Conservation (phyloP, 768 basidiomycete genomes). For the Lentinula guzmanii region DNA sequence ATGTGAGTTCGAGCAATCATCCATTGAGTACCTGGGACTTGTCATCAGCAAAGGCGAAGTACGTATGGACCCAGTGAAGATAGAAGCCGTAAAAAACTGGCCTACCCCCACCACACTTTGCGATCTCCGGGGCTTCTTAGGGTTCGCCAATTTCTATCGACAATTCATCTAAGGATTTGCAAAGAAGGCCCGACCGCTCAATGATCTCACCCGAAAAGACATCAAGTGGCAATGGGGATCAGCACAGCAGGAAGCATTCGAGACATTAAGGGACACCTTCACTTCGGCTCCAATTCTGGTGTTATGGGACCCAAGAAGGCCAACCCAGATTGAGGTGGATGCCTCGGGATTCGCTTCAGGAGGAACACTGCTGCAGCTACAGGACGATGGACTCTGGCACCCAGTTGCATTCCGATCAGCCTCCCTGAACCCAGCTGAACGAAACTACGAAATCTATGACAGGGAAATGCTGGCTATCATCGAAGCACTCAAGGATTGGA, state of each 20-base stretch:
- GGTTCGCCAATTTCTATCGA: conserved; percentile 40
- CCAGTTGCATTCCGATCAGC: no score
- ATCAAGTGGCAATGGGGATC: conserved; percentile 14
- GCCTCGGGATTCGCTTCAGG: no score
- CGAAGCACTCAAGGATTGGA: no score
- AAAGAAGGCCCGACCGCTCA: conserved; percentile 22
- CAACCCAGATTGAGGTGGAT: no score
- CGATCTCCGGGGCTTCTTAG: conserved; percentile 34
- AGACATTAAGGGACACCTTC: conserved; percentile 21
- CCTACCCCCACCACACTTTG: conserved; percentile 23
- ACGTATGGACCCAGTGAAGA: conserved; percentile 35
- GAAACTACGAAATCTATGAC: no score
- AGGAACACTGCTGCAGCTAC: no score
- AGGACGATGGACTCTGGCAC: no score
- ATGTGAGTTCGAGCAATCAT: conserved; percentile 11
- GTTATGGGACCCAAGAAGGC: no score
- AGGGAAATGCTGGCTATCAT: no score
- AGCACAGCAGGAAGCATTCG: conserved; percentile 17
- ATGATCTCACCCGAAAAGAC: background rate
- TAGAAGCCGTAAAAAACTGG: conserved; percentile 29
- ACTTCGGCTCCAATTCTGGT: no score
- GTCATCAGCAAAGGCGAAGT: background rate
- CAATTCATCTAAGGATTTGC: conserved; percentile 31
- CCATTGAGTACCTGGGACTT: conserved; percentile 16
- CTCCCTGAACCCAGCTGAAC: no score